These are phyloP conservation scores for Trichomonas tenax DNA, from an alignment of 208 protist species.

Conservation along the genomic window DNA sequence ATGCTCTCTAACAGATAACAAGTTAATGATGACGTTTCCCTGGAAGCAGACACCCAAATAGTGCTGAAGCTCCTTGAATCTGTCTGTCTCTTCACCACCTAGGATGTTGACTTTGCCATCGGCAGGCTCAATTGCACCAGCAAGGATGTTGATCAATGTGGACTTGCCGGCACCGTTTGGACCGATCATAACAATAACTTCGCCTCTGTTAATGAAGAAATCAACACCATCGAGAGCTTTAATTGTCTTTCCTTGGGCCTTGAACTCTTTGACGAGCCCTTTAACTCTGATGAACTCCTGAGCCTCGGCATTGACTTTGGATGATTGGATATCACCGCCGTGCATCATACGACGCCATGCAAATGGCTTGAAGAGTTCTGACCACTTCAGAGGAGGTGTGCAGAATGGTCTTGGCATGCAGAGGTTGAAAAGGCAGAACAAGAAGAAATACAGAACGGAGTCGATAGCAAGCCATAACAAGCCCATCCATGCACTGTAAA, in stretches of 20 bases:
- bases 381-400: background rate
- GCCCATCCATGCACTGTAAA: background rate
- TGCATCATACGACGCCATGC: background rate
- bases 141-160: background rate
- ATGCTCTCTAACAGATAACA: background rate
- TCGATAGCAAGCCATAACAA: background rate
- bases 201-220: background rate
- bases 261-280: background rate
- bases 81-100: background rate
- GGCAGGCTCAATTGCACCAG: background rate
- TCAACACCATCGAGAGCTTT: background rate
- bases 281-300: background rate
- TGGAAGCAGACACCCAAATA: background rate
- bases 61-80: background rate
- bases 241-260: background rate
- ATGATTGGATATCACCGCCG: background rate
- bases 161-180: conserved; percentile 17
- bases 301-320: background rate
- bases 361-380: background rate
- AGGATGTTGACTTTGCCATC: background rate
- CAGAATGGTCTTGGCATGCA: background rate
- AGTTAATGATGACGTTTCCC: background rate
- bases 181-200: conserved; percentile 11
- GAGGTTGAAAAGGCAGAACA: background rate
- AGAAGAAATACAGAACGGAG: background rate